Conservation (phyloP, 108 stramenopile genomes). For the Nannochloropsis oceanica region DNA sequence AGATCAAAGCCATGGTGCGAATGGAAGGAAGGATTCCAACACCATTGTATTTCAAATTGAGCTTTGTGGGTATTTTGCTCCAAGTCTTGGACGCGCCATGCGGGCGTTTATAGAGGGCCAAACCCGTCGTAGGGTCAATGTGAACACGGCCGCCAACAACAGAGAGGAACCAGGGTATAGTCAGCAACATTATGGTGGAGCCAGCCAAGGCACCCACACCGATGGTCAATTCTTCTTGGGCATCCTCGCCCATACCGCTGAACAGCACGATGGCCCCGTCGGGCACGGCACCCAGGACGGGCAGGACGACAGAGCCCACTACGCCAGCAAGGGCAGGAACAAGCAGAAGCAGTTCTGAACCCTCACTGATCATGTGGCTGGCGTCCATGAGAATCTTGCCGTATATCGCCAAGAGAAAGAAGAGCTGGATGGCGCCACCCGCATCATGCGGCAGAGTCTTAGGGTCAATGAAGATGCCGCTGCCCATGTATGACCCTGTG, state of each 20-base stretch:
- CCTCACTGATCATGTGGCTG: slow-evolving; percentile 81
- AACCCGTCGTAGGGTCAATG: slow-evolving; percentile 30
- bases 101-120: slow-evolving; percentile 30
- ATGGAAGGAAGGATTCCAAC: neutral
- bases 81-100: neutral
- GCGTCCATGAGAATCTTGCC: slow-evolving; percentile 70
- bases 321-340: slow-evolving; percentile 75
- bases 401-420: slow-evolving; percentile 72
- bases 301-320: slow-evolving; percentile 83
- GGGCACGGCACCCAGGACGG: slow-evolving; percentile 82
- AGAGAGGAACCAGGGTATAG: slow-evolving; percentile 71
- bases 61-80: neutral
- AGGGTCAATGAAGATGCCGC: slow-evolving; percentile 6
- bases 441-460: neutral
- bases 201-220: slow-evolving; percentile 94
- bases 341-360: slow-evolving; percentile 81
- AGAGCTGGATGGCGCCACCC: slow-evolving; percentile 41
- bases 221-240: slow-evolving; percentile 52
- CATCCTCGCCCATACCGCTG: slow-evolving; percentile 45
- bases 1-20: neutral
- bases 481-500: neutral
- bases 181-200: slow-evolving; percentile 90
- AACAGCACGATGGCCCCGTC: slow-evolving; percentile 95
- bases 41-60: slow-evolving; percentile 21
- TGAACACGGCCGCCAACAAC: slow-evolving; percentile 76